phyloP scores from a whole-genome alignment of 2,329 filamentous ascomycete species.

The Geosmithia morbida region DNA sequence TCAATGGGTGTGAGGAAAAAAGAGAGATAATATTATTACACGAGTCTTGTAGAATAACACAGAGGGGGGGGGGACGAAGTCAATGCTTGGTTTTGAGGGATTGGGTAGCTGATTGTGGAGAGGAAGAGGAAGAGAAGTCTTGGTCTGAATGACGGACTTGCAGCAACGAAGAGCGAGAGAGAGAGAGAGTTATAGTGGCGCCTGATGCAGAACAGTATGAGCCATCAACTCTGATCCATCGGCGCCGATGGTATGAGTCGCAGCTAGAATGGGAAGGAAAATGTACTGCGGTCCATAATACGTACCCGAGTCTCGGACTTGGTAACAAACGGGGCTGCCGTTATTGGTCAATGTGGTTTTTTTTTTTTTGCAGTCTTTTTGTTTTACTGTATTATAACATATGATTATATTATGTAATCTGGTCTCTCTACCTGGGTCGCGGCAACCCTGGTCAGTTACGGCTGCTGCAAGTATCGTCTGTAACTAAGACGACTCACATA shows the following conservation, averaged over 20 bases:
- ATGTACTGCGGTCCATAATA: neutral
- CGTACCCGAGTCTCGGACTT: slow-evolving; percentile 1
- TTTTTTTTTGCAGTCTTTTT: neutral
- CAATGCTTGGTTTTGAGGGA: no score
- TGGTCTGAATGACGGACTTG: no score
- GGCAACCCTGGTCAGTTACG: no score
- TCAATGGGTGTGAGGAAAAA: neutral
- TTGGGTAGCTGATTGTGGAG: no score
- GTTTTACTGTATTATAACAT: neutral
- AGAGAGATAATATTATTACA: neutral
- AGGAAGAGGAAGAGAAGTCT: no score
- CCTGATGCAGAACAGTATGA: neutral
- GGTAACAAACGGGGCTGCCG: neutral
- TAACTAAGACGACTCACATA: no score
- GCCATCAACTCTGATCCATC: neutral
- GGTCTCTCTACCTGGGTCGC: no score
- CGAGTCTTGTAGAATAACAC: no score
- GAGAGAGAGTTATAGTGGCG: neutral
- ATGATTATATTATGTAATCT: no score
- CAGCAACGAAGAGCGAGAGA: neutral
- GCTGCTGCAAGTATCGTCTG: no score
- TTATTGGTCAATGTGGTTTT: neutral
- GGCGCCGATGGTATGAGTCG: slow-evolving; percentile 2
- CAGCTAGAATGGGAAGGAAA: neutral
- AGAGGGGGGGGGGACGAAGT: no score